Percentiles rank a stretch among this genome's conserved stretches.
Evolutionary conservation across 495 filamentous ascomycete species (phyloP).

Genomic region (Tuber microsphaerosporum): DNA sequence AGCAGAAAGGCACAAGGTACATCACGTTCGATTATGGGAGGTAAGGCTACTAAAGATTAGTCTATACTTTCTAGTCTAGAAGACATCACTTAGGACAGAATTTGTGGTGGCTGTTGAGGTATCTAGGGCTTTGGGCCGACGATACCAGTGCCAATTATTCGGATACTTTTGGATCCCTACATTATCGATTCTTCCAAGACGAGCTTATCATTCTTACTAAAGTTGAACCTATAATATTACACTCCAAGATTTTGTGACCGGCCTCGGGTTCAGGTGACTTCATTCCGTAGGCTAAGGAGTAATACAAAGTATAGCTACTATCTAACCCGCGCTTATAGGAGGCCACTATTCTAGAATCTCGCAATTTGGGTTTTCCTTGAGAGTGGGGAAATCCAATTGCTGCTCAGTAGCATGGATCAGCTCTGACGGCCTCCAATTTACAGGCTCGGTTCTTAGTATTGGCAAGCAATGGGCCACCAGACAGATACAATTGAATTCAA

Average conservation of each 20-base stretch:
- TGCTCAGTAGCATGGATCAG: not conserved
- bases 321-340: not conserved
- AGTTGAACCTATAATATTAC: not conserved
- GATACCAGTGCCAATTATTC: not conserved
- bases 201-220: not conserved
- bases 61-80: not conserved
- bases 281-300: not conserved
- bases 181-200: not conserved
- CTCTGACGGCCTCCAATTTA: not conserved
- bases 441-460: not conserved
- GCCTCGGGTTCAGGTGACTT: not conserved
- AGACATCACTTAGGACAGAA: not conserved
- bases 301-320: not conserved
- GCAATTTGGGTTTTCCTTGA: not conserved
- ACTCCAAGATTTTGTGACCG: not conserved
- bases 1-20: not conserved
- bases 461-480: not conserved
- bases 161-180: not conserved
- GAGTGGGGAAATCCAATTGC: not conserved
- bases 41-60: not conserved
- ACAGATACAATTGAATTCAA: not conserved
- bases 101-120: not conserved
- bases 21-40: not conserved
- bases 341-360: not conserved
- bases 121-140: not conserved